A percentile compares a stretch with the other conserved stretches of the same genome.
Conservation (phyloP, 495 filamentous ascomycete genomes). For the Coniosporium apollinis region DNA sequence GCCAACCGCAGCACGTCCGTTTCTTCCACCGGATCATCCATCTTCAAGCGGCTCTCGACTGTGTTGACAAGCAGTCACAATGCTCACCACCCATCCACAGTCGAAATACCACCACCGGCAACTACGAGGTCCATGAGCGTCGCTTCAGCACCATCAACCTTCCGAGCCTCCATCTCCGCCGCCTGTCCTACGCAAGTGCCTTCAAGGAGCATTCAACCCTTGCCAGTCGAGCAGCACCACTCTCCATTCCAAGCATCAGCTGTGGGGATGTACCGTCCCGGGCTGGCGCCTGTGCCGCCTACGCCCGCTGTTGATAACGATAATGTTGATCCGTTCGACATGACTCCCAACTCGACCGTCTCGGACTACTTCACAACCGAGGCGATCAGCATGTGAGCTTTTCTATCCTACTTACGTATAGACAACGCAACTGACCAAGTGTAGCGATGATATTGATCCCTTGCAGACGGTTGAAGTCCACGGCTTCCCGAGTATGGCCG, state of each 20-base stretch:
- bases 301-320: slow-evolving; percentile 9
- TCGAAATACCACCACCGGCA: neutral
- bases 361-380: too few relatives aligned
- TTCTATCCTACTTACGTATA: too few relatives aligned
- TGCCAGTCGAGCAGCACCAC: neutral
- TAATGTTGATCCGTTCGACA: slow-evolving; percentile 9
- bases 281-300: slow-evolving; percentile 6
- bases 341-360: too few relatives aligned
- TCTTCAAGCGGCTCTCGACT: slow-evolving; percentile 13
- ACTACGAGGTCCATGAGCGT: neutral
- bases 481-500: too few relatives aligned
- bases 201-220: slow-evolving; percentile 1
- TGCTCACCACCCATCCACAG: neutral
- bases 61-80: slow-evolving; percentile 2
- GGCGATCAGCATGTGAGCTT: too few relatives aligned
- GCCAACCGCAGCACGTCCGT: slow-evolving; percentile 2
- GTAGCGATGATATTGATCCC: too few relatives aligned
- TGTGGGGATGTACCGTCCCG: too few relatives aligned
- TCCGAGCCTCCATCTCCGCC: slow-evolving; percentile 1
- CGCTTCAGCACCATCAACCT: slow-evolving; percentile 1
- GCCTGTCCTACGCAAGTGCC: slow-evolving; percentile 1
- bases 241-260: too few relatives aligned
- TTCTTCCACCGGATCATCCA: slow-evolving; percentile 4
- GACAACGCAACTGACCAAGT: too few relatives aligned
- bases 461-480: too few relatives aligned